phyloP scores from a whole-genome alignment of 2,329 filamentous ascomycete species.

The Coniochaeta sp. region DNA sequence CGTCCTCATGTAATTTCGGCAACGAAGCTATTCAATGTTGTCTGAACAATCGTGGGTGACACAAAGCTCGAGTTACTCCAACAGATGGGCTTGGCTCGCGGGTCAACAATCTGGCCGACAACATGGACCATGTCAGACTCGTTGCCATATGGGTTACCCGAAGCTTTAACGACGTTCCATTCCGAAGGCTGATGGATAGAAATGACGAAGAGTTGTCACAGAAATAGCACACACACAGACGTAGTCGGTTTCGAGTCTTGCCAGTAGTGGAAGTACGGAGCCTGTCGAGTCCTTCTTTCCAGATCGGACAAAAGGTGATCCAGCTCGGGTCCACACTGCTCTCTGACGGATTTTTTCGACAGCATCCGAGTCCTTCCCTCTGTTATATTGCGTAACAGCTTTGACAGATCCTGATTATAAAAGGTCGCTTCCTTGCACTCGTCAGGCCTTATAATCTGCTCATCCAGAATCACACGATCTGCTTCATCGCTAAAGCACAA shows the following conservation, averaged over 20 bases:
- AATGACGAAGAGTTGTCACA: not conserved
- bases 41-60: not conserved
- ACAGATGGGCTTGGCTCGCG: not conserved
- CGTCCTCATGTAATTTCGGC: not conserved
- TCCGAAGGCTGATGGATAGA: not conserved
- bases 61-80: not conserved
- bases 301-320: not conserved
- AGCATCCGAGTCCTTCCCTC: not conserved
- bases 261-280: not conserved
- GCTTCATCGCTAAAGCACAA: not conserved
- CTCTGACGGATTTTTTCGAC: too few species aligned
- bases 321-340: not conserved
- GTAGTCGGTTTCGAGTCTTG: too few species aligned
- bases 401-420: not conserved
- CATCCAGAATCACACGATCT: not conserved
- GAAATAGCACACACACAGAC: too few species aligned
- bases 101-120: not conserved
- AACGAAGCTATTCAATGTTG: not conserved
- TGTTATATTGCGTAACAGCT: not conserved
- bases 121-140: not conserved
- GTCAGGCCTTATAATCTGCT: not conserved
- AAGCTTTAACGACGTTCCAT: not conserved
- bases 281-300: not conserved
- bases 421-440: not conserved
- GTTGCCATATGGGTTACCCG: not conserved